Evolutionary conservation across 257 asterid genomes (phyloP).

Genomic region (Phtheirospermum japonicum): DNA sequence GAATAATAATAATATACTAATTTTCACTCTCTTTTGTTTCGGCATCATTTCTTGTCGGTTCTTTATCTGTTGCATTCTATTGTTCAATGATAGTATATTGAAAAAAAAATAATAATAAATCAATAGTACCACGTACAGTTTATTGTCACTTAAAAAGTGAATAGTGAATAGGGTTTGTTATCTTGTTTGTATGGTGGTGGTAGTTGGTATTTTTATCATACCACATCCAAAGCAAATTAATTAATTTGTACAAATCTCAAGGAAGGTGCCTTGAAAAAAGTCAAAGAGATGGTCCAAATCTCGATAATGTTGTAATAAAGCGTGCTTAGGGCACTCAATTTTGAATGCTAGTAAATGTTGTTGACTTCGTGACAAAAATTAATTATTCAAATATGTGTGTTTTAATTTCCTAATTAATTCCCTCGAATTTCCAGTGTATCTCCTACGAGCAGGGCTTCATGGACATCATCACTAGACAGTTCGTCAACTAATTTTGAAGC

Average conservation of each 20-base stretch:
- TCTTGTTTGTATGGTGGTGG: too few relatives aligned
- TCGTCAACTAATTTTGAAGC: constrained; percentile 18
- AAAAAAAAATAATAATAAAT: too few relatives aligned
- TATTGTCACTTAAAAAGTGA: too few relatives aligned
- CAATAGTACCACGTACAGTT: background rate
- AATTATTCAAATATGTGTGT: too few relatives aligned
- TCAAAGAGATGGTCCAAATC: constrained; percentile 34
- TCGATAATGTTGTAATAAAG: constrained; percentile 24
- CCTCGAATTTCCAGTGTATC: background rate
- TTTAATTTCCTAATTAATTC: constrained; percentile 29
- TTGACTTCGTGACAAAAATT: too few relatives aligned
- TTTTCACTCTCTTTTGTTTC: too few relatives aligned
- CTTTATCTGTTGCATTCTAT: background rate
- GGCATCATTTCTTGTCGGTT: background rate
- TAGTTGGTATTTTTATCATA: too few relatives aligned
- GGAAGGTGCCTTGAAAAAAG: constrained; percentile 26
- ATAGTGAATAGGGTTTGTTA: too few relatives aligned
- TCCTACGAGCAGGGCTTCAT: constrained; percentile 28
- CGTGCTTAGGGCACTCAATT: constrained; percentile 34
- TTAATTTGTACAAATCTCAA: too few relatives aligned
- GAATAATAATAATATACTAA: too few relatives aligned
- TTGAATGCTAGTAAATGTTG: constrained; percentile 9
- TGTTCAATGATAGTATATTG: too few relatives aligned
- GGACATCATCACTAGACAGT: constrained; percentile 32
- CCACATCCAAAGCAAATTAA: too few relatives aligned